A percentile compares a stretch with the other conserved stretches of the same genome.
phyloP scores from a whole-genome alignment of 169 alveolate genomes.

The Prorocentrum cordatum region DNA sequence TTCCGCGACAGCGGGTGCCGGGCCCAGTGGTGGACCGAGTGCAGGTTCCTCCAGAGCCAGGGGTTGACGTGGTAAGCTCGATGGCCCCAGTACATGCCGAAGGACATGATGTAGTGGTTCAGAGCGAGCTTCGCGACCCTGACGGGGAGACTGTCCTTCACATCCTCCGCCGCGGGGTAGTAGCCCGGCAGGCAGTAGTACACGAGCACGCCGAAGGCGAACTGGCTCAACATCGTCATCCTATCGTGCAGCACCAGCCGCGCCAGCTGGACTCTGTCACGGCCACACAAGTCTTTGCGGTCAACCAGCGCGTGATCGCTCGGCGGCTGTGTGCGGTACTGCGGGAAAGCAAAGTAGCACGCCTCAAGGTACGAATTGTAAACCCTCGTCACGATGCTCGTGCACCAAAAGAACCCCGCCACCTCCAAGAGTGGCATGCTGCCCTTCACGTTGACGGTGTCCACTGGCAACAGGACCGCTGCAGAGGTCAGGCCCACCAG shows the following conservation, averaged over 20 bases:
- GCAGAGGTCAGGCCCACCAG: too few relatives aligned
- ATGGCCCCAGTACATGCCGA: slow-evolving; percentile 65
- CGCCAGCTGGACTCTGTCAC: too few relatives aligned
- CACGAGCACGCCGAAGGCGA: slow-evolving; percentile 25
- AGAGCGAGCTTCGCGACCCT: background rate
- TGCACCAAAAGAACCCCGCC: too few relatives aligned
- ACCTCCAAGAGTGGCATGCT: too few relatives aligned
- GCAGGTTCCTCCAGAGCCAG: slow-evolving; percentile 31
- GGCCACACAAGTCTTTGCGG: slow-evolving; percentile 22
- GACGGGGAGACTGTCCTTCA: background rate
- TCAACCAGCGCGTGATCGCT: slow-evolving; percentile 44
- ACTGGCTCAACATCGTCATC: slow-evolving; percentile 40
- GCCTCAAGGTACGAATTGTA: slow-evolving; percentile 62
- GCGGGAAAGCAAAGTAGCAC: slow-evolving; percentile 12
- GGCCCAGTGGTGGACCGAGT: slow-evolving; percentile 60
- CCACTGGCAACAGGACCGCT: too few relatives aligned
- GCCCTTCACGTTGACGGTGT: too few relatives aligned
- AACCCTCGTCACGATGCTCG: slow-evolving; percentile 37
- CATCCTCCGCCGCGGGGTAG: background rate
- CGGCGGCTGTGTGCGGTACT: slow-evolving; percentile 36
- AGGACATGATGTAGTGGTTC: slow-evolving; percentile 44
- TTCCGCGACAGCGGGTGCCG: slow-evolving; percentile 59
- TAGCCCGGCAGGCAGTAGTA: slow-evolving; percentile 50
- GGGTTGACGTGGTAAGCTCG: slow-evolving; percentile 51
- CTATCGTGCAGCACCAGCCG: too few relatives aligned